Conservation (phyloP, 2,329 filamentous ascomycete species). For the Diplodia scrobiculata region DNA sequence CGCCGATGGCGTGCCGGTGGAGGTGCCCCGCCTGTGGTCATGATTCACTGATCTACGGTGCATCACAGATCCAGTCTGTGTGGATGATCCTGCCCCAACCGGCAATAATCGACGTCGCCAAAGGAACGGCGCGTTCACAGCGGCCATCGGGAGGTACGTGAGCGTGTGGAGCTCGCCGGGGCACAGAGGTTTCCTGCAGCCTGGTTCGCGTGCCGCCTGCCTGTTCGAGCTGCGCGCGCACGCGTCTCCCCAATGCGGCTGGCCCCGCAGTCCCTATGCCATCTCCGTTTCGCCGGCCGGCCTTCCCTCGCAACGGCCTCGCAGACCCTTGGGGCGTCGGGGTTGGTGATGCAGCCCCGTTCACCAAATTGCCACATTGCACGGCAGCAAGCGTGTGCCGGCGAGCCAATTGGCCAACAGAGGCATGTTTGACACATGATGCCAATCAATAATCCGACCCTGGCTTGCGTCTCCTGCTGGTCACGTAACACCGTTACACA, state of each 20-base stretch:
- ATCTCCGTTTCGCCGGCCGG: constrained; percentile 2
- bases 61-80: constrained; percentile 18
- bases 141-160: constrained; percentile 19
- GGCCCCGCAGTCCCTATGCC: neutral
- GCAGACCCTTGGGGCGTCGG: neutral
- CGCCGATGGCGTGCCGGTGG: neutral
- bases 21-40: neutral
- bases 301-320: neutral
- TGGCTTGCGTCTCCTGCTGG: neutral
- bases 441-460: neutral
- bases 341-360: neutral
- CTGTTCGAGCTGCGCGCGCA: neutral
- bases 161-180: constrained; percentile 4
- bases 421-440: neutral
- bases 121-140: neutral
- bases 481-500: neutral
- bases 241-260: constrained; percentile 1
- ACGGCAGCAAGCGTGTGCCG: neutral
- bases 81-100: neutral
- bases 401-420: neutral
- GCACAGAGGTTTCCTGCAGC: constrained; percentile 7
- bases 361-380: constrained; percentile 12
- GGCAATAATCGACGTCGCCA: constrained; percentile 11
- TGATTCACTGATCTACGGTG: constrained; percentile 21
- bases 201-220: constrained; percentile 3